Conservation (phyloP, 2,329 filamentous ascomycete species). For the Hypoxylon rubiginosum region DNA sequence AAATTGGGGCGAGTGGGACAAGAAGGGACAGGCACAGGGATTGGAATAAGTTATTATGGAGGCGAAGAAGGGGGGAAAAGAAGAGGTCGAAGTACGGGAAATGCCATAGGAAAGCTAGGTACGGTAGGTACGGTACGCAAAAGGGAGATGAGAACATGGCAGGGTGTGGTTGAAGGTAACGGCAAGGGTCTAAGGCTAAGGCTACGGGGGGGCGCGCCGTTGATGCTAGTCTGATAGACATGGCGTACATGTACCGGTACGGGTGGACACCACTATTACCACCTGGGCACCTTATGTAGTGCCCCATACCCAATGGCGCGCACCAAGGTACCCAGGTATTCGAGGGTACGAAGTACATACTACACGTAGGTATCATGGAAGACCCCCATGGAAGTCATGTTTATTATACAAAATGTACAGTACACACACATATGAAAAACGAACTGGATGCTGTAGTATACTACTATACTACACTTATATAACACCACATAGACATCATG, state of each 20-base stretch:
- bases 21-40: slow-evolving; percentile 42
- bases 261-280: slow-evolving; percentile 18
- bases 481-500: neutral
- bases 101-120: slow-evolving; percentile 32
- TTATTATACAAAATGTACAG: neutral
- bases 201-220: slow-evolving; percentile 35
- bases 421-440: neutral
- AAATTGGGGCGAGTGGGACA: slow-evolving; percentile 45
- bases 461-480: neutral
- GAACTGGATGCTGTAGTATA: neutral
- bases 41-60: slow-evolving; percentile 40
- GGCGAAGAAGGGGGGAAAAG: slow-evolving; percentile 24
- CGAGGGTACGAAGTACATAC: too few relatives aligned
- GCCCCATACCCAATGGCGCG: neutral
- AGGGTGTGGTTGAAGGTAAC: slow-evolving; percentile 42
- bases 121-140: slow-evolving; percentile 33
- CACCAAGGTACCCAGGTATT: neutral
- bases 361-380: neutral
- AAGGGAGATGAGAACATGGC: slow-evolving; percentile 43
- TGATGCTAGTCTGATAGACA: slow-evolving; percentile 10
- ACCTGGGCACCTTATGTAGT: slow-evolving; percentile 5
- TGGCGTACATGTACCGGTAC: slow-evolving; percentile 37
- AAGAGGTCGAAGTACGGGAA: slow-evolving; percentile 37
- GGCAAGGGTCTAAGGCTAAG: slow-evolving; percentile 41
- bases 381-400: neutral